Evolutionary conservation across 495 filamentous ascomycete species (phyloP).

Genomic region (Astrothelium subdiscretum): DNA sequence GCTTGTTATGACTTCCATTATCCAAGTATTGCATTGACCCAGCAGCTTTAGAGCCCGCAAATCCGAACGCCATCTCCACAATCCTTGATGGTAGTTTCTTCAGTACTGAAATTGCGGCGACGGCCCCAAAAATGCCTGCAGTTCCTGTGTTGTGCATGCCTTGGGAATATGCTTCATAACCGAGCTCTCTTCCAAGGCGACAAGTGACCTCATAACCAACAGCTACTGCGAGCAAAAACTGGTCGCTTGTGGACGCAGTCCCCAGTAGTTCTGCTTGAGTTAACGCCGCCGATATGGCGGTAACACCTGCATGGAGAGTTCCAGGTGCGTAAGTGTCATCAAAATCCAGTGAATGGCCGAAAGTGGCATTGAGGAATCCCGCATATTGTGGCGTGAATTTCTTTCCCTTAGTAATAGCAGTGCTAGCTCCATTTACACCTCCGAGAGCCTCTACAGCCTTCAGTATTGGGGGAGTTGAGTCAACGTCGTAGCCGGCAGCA

Average conservation of each 20-base stretch:
- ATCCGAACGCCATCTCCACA: slow-evolving; percentile 17
- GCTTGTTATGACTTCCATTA: slow-evolving; percentile 22
- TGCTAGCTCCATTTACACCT: slow-evolving; percentile 10
- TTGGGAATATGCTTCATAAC: slow-evolving; percentile 17
- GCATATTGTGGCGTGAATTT: slow-evolving; percentile 17
- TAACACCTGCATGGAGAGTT: slow-evolving; percentile 19
- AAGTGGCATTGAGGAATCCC: slow-evolving; percentile 17
- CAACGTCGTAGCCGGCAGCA: slow-evolving; percentile 12
- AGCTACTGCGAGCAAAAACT: slow-evolving; percentile 17
- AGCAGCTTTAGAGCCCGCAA: slow-evolving; percentile 19
- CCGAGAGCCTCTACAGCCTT: slow-evolving; percentile 14
- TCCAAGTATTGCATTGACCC: slow-evolving; percentile 24
- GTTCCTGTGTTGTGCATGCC: slow-evolving; percentile 21
- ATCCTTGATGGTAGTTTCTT: slow-evolving; percentile 3
- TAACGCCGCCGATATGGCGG: slow-evolving; percentile 15
- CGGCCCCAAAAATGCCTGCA: slow-evolving; percentile 19
- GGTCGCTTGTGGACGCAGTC: slow-evolving; percentile 1
- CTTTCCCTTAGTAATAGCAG: slow-evolving; percentile 13
- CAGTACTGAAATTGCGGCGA: slow-evolving; percentile 15
- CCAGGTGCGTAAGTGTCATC: slow-evolving; percentile 19
- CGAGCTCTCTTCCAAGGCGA: slow-evolving; percentile 17
- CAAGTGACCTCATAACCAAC: slow-evolving; percentile 21
- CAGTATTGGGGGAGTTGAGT: slow-evolving; percentile 16
- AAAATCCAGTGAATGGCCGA: slow-evolving; percentile 18
- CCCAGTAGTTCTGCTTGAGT: slow-evolving; percentile 10